These are phyloP conservation scores for Fusarium caatingaense DNA, from an alignment of 2,329 filamentous ascomycete genomes.

Conservation along the genomic window DNA sequence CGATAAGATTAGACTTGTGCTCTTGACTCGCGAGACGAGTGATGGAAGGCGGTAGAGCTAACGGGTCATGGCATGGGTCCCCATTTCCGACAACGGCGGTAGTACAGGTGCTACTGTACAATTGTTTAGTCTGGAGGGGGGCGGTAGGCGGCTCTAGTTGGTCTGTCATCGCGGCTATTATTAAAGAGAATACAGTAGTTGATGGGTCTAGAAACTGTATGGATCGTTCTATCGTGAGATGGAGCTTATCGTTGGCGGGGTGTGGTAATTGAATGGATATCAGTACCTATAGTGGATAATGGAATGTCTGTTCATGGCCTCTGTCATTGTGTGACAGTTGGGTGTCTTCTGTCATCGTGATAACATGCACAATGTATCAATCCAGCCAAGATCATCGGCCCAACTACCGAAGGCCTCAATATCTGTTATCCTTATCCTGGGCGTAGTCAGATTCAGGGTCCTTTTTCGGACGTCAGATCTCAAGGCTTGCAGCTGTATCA, in stretches of 20 bases:
- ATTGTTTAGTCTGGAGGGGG: background rate
- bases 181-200: conserved; percentile 25
- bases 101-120: background rate
- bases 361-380: background rate
- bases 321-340: background rate
- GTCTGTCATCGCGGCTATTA: conserved; percentile 37
- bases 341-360: background rate
- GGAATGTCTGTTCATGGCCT: background rate
- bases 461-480: conserved; percentile 30
- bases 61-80: conserved; percentile 4
- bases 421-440: background rate
- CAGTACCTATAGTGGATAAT: background rate
- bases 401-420: background rate
- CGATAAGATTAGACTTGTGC: conserved; percentile 22
- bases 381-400: background rate
- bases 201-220: conserved; percentile 16
- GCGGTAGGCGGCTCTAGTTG: conserved; percentile 29
- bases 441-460: conserved; percentile 28
- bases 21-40: background rate
- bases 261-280: background rate
- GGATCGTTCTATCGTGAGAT: conserved; percentile 9
- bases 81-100: conserved; percentile 33
- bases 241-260: conserved; percentile 37
- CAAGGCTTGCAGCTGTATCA: conserved; percentile 20
- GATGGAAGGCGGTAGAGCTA: conserved; percentile 2